Base-by-base conservation (phyloP, 441 rosid species). In the Codiaeum variegatum region DNA sequence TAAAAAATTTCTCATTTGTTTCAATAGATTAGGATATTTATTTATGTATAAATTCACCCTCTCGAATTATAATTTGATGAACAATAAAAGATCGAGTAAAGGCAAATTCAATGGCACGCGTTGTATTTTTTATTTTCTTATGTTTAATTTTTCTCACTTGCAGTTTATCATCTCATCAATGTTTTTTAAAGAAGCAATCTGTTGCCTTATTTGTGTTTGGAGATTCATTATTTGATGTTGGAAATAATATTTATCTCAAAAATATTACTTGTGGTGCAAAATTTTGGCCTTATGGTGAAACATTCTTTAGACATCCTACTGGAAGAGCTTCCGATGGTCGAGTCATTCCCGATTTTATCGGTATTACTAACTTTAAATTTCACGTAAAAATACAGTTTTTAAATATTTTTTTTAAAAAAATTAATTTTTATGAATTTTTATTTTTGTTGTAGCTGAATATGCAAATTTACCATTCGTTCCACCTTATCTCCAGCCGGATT, bases 331-430 rank as follows among this genome's bases (percentile, higher is more conserved):
- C 28, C 28, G 71, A 73, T 12, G 71, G 76, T 24, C 66, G 66
- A 8, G 6, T 73, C 9, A 66, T 73, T 46, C 76, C 76, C 21
- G 76, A 73, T 58, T 73, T 73, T 58, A 73, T 73, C 21, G 66
- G 76, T 66, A n/a, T n/a, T n/a, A n/a, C n/a, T n/a, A n/a, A n/a
- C n/a, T n/a, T n/a, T n/a, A n/a, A n/a, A n/a, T n/a, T n/a, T n/a
- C n/a, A n/a, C n/a, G n/a, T n/a, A n/a, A n/a, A n/a, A n/a, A n/a
- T n/a, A n/a, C n/a, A n/a, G n/a, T n/a, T n/a, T n/a, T n/a, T n/a
- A n/a, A n/a, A n/a, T n/a, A n/a, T n/a, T n/a, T n/a, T n/a, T n/a
- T n/a, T n/a, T n/a, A n/a, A n/a, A n/a, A n/a, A n/a, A n/a, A n/a
- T n/a, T n/a, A n/a, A n/a, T n/a, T n/a, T n/a, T n/a, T n/a, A n/a